Percentiles rank a stretch among this genome's conserved stretches.
Evolutionary conservation across 495 filamentous ascomycete genomes (phyloP).

Genomic region (Mycothermus thermophilus): DNA sequence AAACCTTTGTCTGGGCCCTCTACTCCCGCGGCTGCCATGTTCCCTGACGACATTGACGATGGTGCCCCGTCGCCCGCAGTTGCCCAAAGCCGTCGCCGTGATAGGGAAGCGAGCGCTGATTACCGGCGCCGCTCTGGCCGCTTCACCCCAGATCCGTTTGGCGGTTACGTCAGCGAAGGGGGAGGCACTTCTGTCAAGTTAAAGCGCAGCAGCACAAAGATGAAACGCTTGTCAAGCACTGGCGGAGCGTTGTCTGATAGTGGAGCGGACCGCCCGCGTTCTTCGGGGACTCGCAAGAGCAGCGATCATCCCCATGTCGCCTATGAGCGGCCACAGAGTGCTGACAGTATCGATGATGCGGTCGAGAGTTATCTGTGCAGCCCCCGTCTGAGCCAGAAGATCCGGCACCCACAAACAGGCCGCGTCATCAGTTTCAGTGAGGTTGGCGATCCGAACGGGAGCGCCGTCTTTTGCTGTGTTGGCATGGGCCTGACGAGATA

Average conservation of each 20-base stretch:
- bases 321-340: conserved; percentile 53
- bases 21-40: conserved; percentile 14
- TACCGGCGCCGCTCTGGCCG: conserved; percentile 28
- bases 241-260: conserved; percentile 26
- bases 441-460: conserved; percentile 84
- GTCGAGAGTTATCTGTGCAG: conserved; percentile 77
- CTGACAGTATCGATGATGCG: conserved; percentile 77
- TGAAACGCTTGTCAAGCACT: conserved; percentile 35
- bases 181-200: conserved; percentile 21
- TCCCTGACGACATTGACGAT: conserved; percentile 33
- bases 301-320: conserved; percentile 23
- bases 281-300: conserved; percentile 13
- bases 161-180: conserved; percentile 27
- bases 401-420: conserved; percentile 69
- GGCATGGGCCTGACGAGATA: conserved; percentile 97
- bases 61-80: conserved; percentile 59
- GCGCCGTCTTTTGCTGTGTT: conserved; percentile 89
- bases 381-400: conserved; percentile 72
- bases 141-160: conserved; percentile 28
- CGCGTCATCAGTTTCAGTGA: conserved; percentile 91
- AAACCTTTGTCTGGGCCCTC: conserved; percentile 11
- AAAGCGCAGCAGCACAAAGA: conserved; percentile 34
- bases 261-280: conserved; percentile 15
- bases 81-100: conserved; percentile 39
- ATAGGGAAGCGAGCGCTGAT: conserved; percentile 27